Percentiles rank a stretch among this genome's conserved stretches.
Conservation (phyloP, 345 rosid species). For the Litchi chinensis region DNA sequence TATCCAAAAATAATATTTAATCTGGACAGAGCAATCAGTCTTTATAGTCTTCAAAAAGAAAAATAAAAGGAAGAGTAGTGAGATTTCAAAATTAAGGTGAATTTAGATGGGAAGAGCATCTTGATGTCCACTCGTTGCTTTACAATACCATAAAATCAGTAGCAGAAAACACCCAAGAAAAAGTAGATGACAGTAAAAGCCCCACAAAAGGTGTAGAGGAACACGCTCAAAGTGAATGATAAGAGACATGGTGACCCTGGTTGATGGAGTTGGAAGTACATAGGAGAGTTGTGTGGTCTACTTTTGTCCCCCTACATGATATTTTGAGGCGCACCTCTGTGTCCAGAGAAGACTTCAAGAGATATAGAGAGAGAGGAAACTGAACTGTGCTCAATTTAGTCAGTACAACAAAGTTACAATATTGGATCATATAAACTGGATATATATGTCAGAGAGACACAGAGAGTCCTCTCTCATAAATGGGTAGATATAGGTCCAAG, state of each 20-base stretch:
- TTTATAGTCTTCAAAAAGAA: too few species aligned
- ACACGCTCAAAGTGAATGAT: slow-evolving; percentile 29
- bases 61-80: too few species aligned
- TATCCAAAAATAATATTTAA: too few species aligned
- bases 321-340: slow-evolving; percentile 12
- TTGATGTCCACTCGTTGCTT: not conserved
- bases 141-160: not conserved
- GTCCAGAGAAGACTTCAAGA: not conserved
- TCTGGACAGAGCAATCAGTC: too few species aligned
- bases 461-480: not conserved
- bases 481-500: slow-evolving; percentile 13
- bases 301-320: slow-evolving; percentile 40
- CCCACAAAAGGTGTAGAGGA: slow-evolving; percentile 25
- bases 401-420: not conserved
- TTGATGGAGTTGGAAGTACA: slow-evolving; percentile 36
- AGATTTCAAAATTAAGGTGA: too few species aligned
- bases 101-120: too few species aligned
- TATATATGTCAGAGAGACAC: not conserved
- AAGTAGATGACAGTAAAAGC: not conserved
- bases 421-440: not conserved
- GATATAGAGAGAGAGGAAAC: not conserved
- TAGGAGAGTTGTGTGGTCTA: slow-evolving; percentile 28
- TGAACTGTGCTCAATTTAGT: not conserved
- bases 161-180: slow-evolving; percentile 18
- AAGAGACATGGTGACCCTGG: slow-evolving; percentile 32